A percentile compares a stretch with the other conserved stretches of the same genome.
Conservation (phyloP, 2,329 filamentous ascomycete genomes). For the Teratosphaeria viscida region DNA sequence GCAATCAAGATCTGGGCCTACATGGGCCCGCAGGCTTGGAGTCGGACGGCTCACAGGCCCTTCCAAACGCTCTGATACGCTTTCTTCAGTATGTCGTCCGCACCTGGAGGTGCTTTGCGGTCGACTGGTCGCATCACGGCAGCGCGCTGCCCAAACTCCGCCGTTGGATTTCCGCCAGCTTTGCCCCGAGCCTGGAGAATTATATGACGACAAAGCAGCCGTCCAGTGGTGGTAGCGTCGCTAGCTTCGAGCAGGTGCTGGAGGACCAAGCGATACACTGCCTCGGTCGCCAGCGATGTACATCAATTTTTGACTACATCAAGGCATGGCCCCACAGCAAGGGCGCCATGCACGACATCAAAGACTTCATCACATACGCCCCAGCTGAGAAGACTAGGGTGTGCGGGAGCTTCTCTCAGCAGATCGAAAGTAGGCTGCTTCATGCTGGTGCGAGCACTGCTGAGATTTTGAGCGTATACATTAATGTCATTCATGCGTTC, state of each 20-base stretch:
- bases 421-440: slow-evolving; percentile 56
- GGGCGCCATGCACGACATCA: slow-evolving; percentile 64
- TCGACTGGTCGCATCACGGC: slow-evolving; percentile 46
- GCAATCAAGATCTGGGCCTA: slow-evolving; percentile 53
- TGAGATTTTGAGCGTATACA: slow-evolving; percentile 66
- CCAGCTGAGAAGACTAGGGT: slow-evolving; percentile 58
- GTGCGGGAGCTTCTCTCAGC: slow-evolving; percentile 56
- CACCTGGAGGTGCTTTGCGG: slow-evolving; percentile 47
- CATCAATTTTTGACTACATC: slow-evolving; percentile 70
- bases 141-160: slow-evolving; percentile 50
- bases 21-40: slow-evolving; percentile 38
- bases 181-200: slow-evolving; percentile 53
- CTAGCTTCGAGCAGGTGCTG: slow-evolving; percentile 31
- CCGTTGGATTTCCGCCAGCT: slow-evolving; percentile 58
- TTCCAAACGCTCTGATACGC: slow-evolving; percentile 60
- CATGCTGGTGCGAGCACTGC: slow-evolving; percentile 68
- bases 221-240: slow-evolving; percentile 38
- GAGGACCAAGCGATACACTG: neutral
- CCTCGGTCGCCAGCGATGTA: slow-evolving; percentile 57
- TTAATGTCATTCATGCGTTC: slow-evolving; percentile 68
- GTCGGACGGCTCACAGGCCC: slow-evolving; percentile 55
- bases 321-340: slow-evolving; percentile 62
- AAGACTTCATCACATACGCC: slow-evolving; percentile 53
- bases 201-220: slow-evolving; percentile 34
- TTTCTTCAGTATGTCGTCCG: slow-evolving; percentile 54